Base-by-base conservation (phyloP, 2,329 filamentous ascomycete genomes). In the Colletotrichum echinochloae region DNA sequence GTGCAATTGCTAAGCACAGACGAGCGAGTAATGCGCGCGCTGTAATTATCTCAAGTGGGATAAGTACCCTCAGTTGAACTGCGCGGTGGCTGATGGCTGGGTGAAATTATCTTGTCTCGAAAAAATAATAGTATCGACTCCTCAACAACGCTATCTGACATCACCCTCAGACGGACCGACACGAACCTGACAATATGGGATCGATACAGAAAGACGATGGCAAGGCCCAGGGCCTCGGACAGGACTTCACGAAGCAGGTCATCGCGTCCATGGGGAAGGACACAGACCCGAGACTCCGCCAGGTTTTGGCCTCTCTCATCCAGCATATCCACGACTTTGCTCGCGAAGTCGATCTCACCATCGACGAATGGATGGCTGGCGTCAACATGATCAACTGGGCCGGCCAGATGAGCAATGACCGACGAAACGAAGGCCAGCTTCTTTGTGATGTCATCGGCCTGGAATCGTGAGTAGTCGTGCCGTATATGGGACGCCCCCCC, bases 241-340 rank as follows among this genome's bases (percentile, higher is more conserved):
- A 79, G 28, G 80, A 84, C 81, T 95, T 95, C 85, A 96, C 94
- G 51, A 81, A 89, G 74, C 84, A 87, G 74, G 92, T 95, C 78
- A 88, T 95, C 78, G 87, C 91, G 71, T 87, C 91, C 72, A 94
- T 93, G 80, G 91, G 93, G 5, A 90, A 92, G 74, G 89, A 91
- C 73, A 91, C 92, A 12, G 84, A 87, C 73, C 89, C 92, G 39
- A 88, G 93, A 51, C 87, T 91, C 76, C 88, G 90, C 70, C 84
- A 90, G 75, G 86, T 95, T 78, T 87, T 95, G 83, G 79, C 86
- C 59, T 87, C 88, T 37, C 82, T 95, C 71, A 90, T 95, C 77
- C 85, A 84, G 66, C 93, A 95, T 82, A 84, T 95, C 66, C 93
- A 96, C 81, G 92, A 94, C 81, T 95, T 95, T 79, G 89, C 91